phyloP scores from a whole-genome alignment of 2,329 filamentous ascomycete species.

The Talaromyces sp. region DNA sequence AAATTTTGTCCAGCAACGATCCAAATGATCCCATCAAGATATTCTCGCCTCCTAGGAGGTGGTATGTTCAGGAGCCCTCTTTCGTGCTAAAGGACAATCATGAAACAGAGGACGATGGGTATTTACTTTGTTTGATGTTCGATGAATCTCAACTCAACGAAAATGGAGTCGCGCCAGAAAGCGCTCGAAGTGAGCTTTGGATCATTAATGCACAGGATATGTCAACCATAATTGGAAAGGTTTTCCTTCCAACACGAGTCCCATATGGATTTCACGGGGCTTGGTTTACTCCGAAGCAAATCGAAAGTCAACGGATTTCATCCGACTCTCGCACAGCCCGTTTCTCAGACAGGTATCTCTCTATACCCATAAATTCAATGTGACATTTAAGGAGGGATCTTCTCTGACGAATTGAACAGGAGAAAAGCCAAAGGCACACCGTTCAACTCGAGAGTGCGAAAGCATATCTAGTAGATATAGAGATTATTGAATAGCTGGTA shows the following conservation, averaged over 20 bases:
- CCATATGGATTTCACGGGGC: conserved; percentile 53
- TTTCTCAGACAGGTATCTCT: too few species aligned
- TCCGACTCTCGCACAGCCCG: background rate
- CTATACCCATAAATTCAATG: too few species aligned
- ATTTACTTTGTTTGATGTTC: conserved; percentile 69
- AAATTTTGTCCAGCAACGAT: background rate
- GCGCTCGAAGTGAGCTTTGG: conserved; percentile 66
- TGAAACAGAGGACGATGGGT: conserved; percentile 65
- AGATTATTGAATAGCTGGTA: too few species aligned
- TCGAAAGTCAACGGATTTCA: background rate
- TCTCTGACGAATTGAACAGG: too few species aligned
- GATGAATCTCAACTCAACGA: conserved; percentile 62
- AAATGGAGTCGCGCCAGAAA: conserved; percentile 49
- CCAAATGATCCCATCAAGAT: background rate
- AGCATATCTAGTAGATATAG: too few species aligned
- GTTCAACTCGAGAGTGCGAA: too few species aligned
- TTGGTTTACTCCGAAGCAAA: conserved; percentile 1
- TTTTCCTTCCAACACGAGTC: conserved; percentile 66
- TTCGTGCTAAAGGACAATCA: conserved; percentile 23
- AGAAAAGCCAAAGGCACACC: too few species aligned
- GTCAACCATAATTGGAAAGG: conserved; percentile 56
- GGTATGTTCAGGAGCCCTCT: background rate
- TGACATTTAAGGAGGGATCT: too few species aligned
- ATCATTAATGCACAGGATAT: conserved; percentile 43
- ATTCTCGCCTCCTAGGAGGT: background rate